Evolutionary conservation across 2,329 filamentous ascomycete genomes (phyloP), one percentile per base, ranked within the genome.

Genomic region (Talaromyces sp.): DNA sequence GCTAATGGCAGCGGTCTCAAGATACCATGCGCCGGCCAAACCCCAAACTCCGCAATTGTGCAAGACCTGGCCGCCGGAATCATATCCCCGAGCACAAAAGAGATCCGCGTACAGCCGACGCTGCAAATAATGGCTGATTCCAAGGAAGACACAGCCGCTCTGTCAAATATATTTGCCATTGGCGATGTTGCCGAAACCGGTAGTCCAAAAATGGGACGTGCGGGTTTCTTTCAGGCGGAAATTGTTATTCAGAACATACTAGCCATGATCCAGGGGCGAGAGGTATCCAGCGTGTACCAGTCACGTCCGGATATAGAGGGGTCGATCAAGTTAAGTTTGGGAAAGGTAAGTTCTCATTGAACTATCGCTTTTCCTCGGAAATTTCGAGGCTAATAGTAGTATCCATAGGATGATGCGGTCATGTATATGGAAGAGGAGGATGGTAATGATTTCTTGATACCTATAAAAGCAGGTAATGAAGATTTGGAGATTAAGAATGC

Each of bases 161-260:
- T 57, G 30, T 44, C 53, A 4, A 61, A 42, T n/a, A 36, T 56
- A 2, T 56, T 61, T 44, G 59, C 53, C 3, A 55, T 61, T 14
- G 59, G 53, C 18, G 53, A 61, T 42, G 59, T 61, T 27, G 53
- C 59, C 31, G 59, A 44, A 12, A 56, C 53, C 31, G 53, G 59
- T 1, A 42, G 59, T 36, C 16, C 59, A 18, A 61, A 55, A 12
- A 61, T 56, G 40, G 59, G 51, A 16, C 42, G 40, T 4, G 30
- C 59, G 3, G 36, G 52, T 16, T 50, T 61, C 14, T 61, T 61
- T 47, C 59, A 61, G 31, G 42, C 53, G 12, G 59, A 61, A 23
- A n/a, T 55, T 9, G 47, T 56, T 12, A 4, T 61, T 31, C 40
- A 50, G 10, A 61, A 56, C 34, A 61, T 56, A 14, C 44, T 56